Evolutionary conservation across 495 filamentous ascomycete species (phyloP).

Genomic region (Podospora appendiculata): DNA sequence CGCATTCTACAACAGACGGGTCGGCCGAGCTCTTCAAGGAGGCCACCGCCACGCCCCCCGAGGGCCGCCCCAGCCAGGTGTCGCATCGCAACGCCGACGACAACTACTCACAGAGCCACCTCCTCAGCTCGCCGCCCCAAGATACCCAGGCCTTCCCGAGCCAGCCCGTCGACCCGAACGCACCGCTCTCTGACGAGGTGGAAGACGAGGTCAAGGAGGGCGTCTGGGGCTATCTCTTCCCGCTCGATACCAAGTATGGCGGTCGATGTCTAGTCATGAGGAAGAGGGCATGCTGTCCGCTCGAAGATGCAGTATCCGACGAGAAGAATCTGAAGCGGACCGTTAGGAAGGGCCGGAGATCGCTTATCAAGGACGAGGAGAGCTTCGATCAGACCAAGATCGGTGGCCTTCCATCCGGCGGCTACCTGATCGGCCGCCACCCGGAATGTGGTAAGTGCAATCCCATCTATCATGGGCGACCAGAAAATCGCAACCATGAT

Average conservation of each 20-base stretch:
- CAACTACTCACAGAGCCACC: slow-evolving; percentile 37
- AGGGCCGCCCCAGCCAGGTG: slow-evolving; percentile 50
- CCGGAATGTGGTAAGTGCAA: slow-evolving; percentile 79
- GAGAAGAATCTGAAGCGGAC: slow-evolving; percentile 14
- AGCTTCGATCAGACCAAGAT: slow-evolving; percentile 49
- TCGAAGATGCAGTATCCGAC: slow-evolving; percentile 30
- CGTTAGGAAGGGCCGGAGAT: slow-evolving; percentile 30
- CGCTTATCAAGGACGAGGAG: slow-evolving; percentile 44
- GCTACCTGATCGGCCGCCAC: slow-evolving; percentile 88
- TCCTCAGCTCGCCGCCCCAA: slow-evolving; percentile 47
- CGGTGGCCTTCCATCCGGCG: slow-evolving; percentile 57
- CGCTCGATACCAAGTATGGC: slow-evolving; percentile 60
- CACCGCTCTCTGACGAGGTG: slow-evolving; percentile 70
- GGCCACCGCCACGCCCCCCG: slow-evolving; percentile 63
- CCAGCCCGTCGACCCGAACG: slow-evolving; percentile 69
- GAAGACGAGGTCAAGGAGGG: slow-evolving; percentile 82
- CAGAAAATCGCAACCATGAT: background rate
- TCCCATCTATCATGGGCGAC: background rate
- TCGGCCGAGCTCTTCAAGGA: slow-evolving; percentile 49
- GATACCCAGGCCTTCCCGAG: slow-evolving; percentile 61
- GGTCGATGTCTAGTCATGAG: slow-evolving; percentile 64
- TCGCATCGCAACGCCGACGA: slow-evolving; percentile 32
- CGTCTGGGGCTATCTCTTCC: slow-evolving; percentile 92
- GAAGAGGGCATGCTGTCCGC: slow-evolving; percentile 57
- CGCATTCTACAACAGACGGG: slow-evolving; percentile 53